Base-by-base conservation (phyloP, 805 yeast genomes). In the Schwanniomyces polymorphus region DNA sequence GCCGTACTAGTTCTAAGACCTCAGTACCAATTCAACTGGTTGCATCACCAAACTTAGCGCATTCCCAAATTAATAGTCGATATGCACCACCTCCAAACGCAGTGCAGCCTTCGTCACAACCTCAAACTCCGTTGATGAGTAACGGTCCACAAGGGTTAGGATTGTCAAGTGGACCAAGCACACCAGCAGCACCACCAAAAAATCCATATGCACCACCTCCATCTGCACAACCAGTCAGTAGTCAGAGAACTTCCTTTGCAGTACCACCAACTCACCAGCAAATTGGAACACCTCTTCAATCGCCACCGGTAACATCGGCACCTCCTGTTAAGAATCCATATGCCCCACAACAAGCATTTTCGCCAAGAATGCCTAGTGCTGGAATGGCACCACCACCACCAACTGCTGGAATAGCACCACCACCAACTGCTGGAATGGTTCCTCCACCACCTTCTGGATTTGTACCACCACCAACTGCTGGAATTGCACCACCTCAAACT, bases 111-210 rank as follows among this genome's bases (percentile, higher is more conserved):
- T 45, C 44, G 17, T 43, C 18, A 25, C 47, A 28, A 14, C 54
- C 49, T 14, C 27, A 61, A 38, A 61, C 69, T 3, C 64, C 66
- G 21, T 60, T 70, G 2, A 64, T 71, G 11, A 67, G 52, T 28
- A 26, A 31, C 42, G 39, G 27, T 7, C 35, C 44, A 2, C 39
- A 37, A 18, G 39, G 39, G 18, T 37, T 37, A 25, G 43, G 43
- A 6, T 16, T 23, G 8, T 18, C 37, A 4, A 6, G 39, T 16
- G 29, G 16, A 17, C 33, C 45, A 8, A 35, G 48, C 9, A 41
- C 65, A 37, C 60, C 68, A 6, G 21, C 35, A 14, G 64, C 66
- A 18, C 64, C 74, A 1, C 72, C 78, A 27, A 70, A 59, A 47
- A 61, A 57, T 48, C 63, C 64, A 16, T 60, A 57, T 47, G 64